Base-by-base conservation (phyloP, 192 early-diverging fungal species). In the Backusella liffmaniae region DNA sequence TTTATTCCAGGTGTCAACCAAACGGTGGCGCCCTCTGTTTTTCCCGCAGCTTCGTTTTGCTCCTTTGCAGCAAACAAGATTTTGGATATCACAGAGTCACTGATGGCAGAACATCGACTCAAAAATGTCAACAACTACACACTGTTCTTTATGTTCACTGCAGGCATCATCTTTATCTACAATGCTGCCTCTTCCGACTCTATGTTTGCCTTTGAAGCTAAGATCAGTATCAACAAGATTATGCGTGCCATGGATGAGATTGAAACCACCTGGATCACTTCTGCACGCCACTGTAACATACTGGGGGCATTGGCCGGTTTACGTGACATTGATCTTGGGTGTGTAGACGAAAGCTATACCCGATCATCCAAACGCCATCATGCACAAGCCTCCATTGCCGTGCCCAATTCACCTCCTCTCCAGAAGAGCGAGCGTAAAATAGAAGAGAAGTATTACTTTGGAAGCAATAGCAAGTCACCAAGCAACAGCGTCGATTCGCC, bases 1-100 rank as follows among this genome's bases (percentile, higher is more conserved):
- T 88, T 87, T 73, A 85, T 83, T 82, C 79, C 73, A 37, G 46
- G 80, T 59, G 32, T 71, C 36, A 73, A 73, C 3, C 73, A 70
- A 26, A 41, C 67, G 0, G 42, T 42, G 3, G 39, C 76, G 1
- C 18, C 67, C 4, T 79, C 78, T 12, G 59, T 66, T 12, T 83
- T 80, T 36, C 78, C 76, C 23, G 71, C 76, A 12, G 72, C 73
- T 21, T 72, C 76, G 16, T 74, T 80, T 15, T 83, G 82, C 59
- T 78, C 75, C 9, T 74, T 68, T 59, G 76, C 82, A 1, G 82
- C 82, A 36, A 80, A 79, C 26, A 77, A 77, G 0, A 83, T 83
- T n/a, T 35, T 83, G 42, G 78, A 83, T 67, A 83, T 83, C 42
- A 70, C 68, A 10, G 72, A 80, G 15, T 76, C 67, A 2, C 72